Conservation (phyloP, 163 green algal genomes). For the Coccomyxa subellipsoidea region DNA sequence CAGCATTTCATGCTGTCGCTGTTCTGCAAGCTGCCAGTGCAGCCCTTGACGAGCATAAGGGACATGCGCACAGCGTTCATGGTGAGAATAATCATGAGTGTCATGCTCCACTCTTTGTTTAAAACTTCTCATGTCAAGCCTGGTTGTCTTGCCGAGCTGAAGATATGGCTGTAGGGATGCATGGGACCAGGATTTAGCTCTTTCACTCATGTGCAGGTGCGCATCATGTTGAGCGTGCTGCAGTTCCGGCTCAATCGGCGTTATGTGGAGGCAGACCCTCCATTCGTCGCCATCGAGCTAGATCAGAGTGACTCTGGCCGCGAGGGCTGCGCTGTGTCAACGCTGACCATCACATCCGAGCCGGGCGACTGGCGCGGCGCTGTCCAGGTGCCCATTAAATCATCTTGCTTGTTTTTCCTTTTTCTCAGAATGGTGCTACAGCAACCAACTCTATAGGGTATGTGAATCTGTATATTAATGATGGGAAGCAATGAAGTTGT, state of each 20-base stretch:
- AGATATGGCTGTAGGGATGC: too few species aligned
- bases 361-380: constrained; percentile 84
- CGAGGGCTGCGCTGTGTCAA: constrained; percentile 93
- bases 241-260: constrained; percentile 88
- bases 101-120: too few species aligned
- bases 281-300: constrained; percentile 86
- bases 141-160: too few species aligned
- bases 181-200: too few species aligned
- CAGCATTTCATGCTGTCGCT: constrained; percentile 91
- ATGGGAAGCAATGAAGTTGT: too few species aligned
- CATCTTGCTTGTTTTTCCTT: not conserved
- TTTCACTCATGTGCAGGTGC: too few species aligned
- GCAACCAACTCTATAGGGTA: not conserved
- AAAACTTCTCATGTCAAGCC: too few species aligned
- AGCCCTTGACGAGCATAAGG: constrained; percentile 43
- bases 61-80: constrained; percentile 60
- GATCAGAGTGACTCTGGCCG: constrained; percentile 84
- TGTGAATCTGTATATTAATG: too few species aligned
- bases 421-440: not conserved
- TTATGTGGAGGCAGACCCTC: constrained; percentile 58
- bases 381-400: constrained; percentile 45
- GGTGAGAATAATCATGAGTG: too few species aligned
- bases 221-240: constrained; percentile 85
- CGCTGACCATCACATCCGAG: constrained; percentile 90
- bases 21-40: constrained; percentile 95